Conservation (phyloP, 2,329 filamentous ascomycete genomes). For the Taxawa tesnikishii region DNA sequence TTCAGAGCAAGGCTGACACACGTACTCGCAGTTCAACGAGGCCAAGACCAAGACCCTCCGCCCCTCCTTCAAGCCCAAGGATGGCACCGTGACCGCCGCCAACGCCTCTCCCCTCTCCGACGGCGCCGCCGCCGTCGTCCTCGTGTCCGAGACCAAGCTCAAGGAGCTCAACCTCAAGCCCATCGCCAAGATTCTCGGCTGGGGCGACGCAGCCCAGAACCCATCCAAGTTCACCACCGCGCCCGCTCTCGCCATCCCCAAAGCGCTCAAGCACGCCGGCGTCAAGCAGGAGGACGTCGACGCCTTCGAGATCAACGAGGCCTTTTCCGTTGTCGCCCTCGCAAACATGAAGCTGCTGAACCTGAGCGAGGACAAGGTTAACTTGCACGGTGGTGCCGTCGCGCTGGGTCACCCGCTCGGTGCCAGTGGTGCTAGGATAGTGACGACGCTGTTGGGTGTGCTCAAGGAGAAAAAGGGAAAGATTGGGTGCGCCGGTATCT, state of each 20-base stretch:
- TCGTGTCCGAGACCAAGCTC: slow-evolving; percentile 87
- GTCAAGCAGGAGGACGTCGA: slow-evolving; percentile 68
- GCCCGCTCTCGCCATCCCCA: slow-evolving; percentile 86
- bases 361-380: slow-evolving; percentile 74
- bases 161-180: slow-evolving; percentile 86
- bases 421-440: slow-evolving; percentile 84
- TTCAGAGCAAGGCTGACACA: too few relatives aligned
- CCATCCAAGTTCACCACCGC: slow-evolving; percentile 94
- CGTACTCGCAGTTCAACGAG: slow-evolving; percentile 36
- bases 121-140: slow-evolving; percentile 80
- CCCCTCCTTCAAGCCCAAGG: slow-evolving; percentile 68
- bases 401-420: slow-evolving; percentile 93
- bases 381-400: slow-evolving; percentile 88
- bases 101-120: slow-evolving; percentile 96
- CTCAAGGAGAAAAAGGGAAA: slow-evolving; percentile 84
- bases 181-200: slow-evolving; percentile 91
- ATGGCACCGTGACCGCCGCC: slow-evolving; percentile 85
- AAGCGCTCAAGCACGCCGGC: slow-evolving; percentile 90
- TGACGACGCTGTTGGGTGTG: slow-evolving; percentile 80
- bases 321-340: slow-evolving; percentile 90
- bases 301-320: slow-evolving; percentile 98
- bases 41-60: slow-evolving; percentile 42
- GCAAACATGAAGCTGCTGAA: slow-evolving; percentile 90
- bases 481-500: slow-evolving; percentile 89
- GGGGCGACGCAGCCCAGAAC: slow-evolving; percentile 85